Base-by-base conservation (phyloP, 2,329 filamentous ascomycete species). In the Talaromyces sp. region DNA sequence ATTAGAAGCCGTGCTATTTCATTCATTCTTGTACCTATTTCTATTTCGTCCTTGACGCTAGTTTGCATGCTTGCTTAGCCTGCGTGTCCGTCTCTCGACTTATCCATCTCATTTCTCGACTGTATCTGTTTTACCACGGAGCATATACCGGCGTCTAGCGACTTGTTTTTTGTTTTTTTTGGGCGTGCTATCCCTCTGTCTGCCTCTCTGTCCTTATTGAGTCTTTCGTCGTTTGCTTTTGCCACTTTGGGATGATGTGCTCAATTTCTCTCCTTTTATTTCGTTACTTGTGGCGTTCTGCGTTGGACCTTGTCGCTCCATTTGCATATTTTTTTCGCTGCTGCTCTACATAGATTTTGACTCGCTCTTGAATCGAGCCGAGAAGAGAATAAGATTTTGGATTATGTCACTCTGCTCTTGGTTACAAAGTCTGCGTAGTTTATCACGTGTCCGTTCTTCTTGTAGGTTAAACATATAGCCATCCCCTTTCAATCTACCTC, bases 131-230 rank as follows among this genome's bases (percentile, higher is more conserved):
- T 14, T 22, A 19, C n/a, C 50, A 62, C 47, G 47, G 60, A 62
- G 60, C 60, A 62, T 62, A 62, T 43, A 43, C 35, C 16, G 63
- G 63, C 63, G 63, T 64, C 45, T 54, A 64, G 63, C 63, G 63
- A 56, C 9, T 56, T 49, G 43, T 16, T 16, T 56, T 27, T 27
- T 27, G 3, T 27, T 27, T 27, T 27, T 31, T 31, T 31, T 57
- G 22, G 31, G 50, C 50, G 50, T 35, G 10, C 10, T 33, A 13
- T 37, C 50, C 10, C 5, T 27, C 2, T 19, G 7, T 3, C 35
- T 37, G 22, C 37, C 10, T 37, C 10, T 35, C 50, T 56, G 5
- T 56, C 6, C 11, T 56, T 56, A n/a, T 56, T 37, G 50, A 3
- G 13, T 54, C 33, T 37, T 4, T 6, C 11, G 14, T 3, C 3